phyloP scores from a whole-genome alignment of 139 green algal species.

The Chlorella sp. region DNA sequence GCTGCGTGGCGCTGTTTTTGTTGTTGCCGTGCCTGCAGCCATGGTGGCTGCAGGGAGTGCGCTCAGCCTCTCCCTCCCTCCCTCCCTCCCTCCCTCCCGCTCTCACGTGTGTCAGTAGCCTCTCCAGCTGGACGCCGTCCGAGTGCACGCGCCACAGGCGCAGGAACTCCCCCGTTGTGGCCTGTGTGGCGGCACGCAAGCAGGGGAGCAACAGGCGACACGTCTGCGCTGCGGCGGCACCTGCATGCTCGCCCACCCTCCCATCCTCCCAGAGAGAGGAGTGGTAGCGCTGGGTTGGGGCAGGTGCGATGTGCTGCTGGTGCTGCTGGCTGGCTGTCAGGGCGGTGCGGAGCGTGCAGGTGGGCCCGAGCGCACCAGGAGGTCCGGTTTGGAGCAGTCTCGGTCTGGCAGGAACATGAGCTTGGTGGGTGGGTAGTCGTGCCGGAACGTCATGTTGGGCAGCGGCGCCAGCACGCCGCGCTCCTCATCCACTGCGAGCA shows the following conservation, averaged over 20 bases:
- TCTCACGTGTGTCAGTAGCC: slow-evolving; percentile 58
- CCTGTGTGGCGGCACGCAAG: too few species aligned
- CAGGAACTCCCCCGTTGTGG: slow-evolving; percentile 86
- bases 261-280: too few species aligned
- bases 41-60: too few species aligned
- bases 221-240: too few species aligned
- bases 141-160: slow-evolving; percentile 83
- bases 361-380: slow-evolving; percentile 2
- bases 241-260: too few species aligned
- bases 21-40: background rate
- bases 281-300: too few species aligned
- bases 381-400: slow-evolving; percentile 56
- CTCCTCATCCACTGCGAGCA: slow-evolving; percentile 73
- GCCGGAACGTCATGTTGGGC: slow-evolving; percentile 55
- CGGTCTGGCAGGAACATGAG: slow-evolving; percentile 53
- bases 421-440: slow-evolving; percentile 28
- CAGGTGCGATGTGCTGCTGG: too few species aligned
- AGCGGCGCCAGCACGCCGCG: slow-evolving; percentile 56
- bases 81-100: background rate
- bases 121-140: slow-evolving; percentile 65
- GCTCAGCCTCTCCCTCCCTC: too few species aligned
- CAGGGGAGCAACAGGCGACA: too few species aligned
- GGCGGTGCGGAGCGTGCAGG: too few species aligned
- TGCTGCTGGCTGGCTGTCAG: too few species aligned
- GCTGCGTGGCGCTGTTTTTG: background rate